Base-by-base conservation (phyloP, 2,329 filamentous ascomycete genomes). In the Rachicladosporium sp. region DNA sequence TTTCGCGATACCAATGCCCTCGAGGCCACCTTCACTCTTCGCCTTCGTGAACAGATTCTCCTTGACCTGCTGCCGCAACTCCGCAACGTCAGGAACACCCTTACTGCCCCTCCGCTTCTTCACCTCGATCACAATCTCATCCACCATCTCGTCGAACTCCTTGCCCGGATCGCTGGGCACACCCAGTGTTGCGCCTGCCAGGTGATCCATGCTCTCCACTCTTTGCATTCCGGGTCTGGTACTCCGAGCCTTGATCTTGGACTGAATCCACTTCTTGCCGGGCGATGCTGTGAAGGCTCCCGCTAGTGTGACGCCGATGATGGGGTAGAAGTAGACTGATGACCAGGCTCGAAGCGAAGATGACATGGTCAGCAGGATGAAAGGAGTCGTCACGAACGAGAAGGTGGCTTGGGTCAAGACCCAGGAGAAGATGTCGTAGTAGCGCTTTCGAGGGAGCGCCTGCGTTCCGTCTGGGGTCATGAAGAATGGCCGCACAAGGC, bases 401-500 rank as follows among this genome's bases (percentile, higher is more conserved):
- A 96, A 87, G 2, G 77, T 75, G n/a, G 80, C 57, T 58, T 94
- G 88, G 0, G 88, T 94, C 9, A 75, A 69, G 19, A 93, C 38
- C 62, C 75, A 84, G 42, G 81, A 84, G 45, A 76, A 68, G 36
- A 85, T 55, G 55, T 98, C 91, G 64, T 98, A 98, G 65, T 86
- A 89, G 45, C 70, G 76, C 62, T 98, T 98, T 53, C 69, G 69
- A 0, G 77, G 67, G 0, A 78, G 78, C 2, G 82, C 76, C 38
- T 71, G 71, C 46, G 71, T 76, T 29, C 82, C 83, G 46, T 82
- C 74, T 1, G 86, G 74, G 38, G 87, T 78, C 35, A 96, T 67
- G 70, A 98, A 95, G 65, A 98, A 89, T 13, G 91, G 91, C 2
- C 91, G 86, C 43, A 96, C 64, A 54, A 89, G 74, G 39, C 91